Base-by-base conservation (phyloP, 176 grass and related monocot species). In the Hsuehochloa calcarea region DNA sequence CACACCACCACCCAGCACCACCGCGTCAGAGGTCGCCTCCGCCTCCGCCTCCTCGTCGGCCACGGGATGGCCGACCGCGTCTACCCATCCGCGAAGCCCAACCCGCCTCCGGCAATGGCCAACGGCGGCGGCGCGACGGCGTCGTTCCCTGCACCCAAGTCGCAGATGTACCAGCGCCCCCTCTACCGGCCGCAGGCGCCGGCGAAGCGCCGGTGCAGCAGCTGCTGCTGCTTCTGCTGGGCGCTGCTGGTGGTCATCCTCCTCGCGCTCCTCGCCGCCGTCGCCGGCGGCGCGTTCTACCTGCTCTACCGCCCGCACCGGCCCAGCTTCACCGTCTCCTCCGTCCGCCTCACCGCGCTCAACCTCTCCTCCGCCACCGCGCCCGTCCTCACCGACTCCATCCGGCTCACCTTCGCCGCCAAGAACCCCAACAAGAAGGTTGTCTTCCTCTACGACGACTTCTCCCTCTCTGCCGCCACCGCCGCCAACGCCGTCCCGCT, bases 351-450 rank as follows among this genome's bases (percentile, higher is more conserved):
- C 16, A 16, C 90, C 19, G 59, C 86, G 13, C 82, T 94, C 44
- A 96, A 96, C 75, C 55, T 96, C 35, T 86, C 96, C 10, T 79
- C 93, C 50, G 13, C 82, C 31, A 71, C 93, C 38, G 69, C 90
- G 14, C 86, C 92, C 37, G 23, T 82, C 3, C 60, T 99, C 80
- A 91, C 88, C 75, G 80, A 90, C 58, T 51, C 86, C 70, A 61
- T 99, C 68, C 68, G 84, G 61, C 78, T 99, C 65, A 90, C 86
- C 4, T 35, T 96, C 50, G 87, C 86, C 3, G 93, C 88, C 7
- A 27, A 59, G 29, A 99, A 99, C 59, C 93, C 96, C 10, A 99
- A 96, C 86, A 90, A 93, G 84, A 99, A 99, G 90, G 17, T 99
- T 27, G 88, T 88, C 8, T 99, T 87, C 78, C 19, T 92, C 47